Percentiles rank a stretch among this genome's conserved stretches.
phyloP scores from a whole-genome alignment of 2,329 filamentous ascomycete species.

The Botrytis sinoallii region DNA sequence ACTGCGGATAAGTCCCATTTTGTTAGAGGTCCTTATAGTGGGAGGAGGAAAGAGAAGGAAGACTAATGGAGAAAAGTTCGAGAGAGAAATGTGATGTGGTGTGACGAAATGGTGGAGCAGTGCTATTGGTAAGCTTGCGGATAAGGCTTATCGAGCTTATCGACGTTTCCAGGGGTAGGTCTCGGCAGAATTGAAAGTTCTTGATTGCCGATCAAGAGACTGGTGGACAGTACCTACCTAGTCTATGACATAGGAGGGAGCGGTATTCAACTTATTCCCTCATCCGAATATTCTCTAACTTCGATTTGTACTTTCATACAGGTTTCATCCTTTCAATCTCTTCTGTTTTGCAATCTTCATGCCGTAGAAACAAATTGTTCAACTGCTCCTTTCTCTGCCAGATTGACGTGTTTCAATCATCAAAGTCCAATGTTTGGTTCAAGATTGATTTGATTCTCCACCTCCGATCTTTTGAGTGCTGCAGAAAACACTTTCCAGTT shows the following conservation, averaged over 20 bases:
- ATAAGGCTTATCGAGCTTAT: constrained; percentile 2
- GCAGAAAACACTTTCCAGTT: neutral
- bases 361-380: neutral
- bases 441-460: neutral
- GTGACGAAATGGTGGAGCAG: constrained; percentile 3
- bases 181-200: neutral
- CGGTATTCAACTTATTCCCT: neutral
- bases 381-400: neutral
- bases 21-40: neutral
- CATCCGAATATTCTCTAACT: neutral
- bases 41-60: neutral
- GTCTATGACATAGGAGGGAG: neutral
- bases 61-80: neutral
- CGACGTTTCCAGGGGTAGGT: neutral
- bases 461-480: neutral
- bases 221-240: neutral
- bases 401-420: neutral
- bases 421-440: neutral
- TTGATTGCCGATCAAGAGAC: neutral
- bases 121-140: neutral
- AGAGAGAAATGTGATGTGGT: neutral
- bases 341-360: neutral
- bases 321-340: neutral
- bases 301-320: neutral
- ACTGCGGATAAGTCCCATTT: constrained; percentile 28